These are phyloP conservation scores for Xylariaceae sp. DNA, from an alignment of 2,329 filamentous ascomycete genomes.

Conservation along the genomic window DNA sequence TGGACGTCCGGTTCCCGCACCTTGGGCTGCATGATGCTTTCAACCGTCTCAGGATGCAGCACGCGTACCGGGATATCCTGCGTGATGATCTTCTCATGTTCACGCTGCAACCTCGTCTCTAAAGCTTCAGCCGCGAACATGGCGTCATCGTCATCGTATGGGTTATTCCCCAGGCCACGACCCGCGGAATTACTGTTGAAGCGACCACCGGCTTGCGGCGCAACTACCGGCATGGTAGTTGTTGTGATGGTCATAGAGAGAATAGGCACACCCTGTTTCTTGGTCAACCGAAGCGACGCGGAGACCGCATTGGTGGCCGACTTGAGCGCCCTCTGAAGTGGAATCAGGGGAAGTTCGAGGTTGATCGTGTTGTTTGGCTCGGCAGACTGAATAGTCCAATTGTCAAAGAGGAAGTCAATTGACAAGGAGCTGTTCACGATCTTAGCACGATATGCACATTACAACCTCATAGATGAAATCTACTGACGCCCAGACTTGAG, in stretches of 20 bases:
- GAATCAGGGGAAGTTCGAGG: conserved; percentile 84
- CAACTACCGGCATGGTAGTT: conserved; percentile 54
- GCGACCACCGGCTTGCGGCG: conserved; percentile 33
- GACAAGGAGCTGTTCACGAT: conserved; percentile 44
- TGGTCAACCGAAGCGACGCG: conserved; percentile 82
- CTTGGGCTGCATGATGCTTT: conserved; percentile 86
- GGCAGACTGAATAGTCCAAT: conserved; percentile 80
- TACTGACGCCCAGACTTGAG: conserved; percentile 89
- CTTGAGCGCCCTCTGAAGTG: conserved; percentile 84
- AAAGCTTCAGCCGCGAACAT: conserved; percentile 47
- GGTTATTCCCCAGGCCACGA: conserved; percentile 36
- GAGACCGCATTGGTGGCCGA: conserved; percentile 78
- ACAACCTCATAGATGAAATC: neutral
- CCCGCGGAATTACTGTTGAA: conserved; percentile 23
- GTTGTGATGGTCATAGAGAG: conserved; percentile 87
- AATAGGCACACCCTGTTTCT: conserved; percentile 81
- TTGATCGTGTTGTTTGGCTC: conserved; percentile 85
- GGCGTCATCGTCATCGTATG: conserved; percentile 36
- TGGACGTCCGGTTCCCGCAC: conserved; percentile 90
- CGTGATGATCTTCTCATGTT: conserved; percentile 86
- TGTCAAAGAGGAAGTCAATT: conserved; percentile 81
- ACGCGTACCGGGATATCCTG: conserved; percentile 96
- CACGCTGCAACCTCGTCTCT: conserved; percentile 55
- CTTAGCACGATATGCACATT: conserved; percentile 4
- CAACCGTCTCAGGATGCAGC: conserved; percentile 75